Evolutionary conservation across 805 yeast genomes (phyloP), one percentile per base, ranked within the genome.

Genomic region (Allodekkera sacchari): DNA sequence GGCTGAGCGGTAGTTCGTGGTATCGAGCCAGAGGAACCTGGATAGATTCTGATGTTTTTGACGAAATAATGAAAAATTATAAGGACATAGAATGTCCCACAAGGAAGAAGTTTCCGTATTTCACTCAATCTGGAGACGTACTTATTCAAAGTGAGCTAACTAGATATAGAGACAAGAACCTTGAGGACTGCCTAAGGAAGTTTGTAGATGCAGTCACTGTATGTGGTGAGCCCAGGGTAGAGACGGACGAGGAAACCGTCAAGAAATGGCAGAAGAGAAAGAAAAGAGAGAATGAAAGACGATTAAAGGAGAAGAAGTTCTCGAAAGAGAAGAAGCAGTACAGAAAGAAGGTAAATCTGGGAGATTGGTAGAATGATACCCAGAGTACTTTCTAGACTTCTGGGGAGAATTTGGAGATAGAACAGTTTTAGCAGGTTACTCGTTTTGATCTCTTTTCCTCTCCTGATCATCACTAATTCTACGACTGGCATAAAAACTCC

Each of bases 121-220:
- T 54, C 30, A 50, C 59, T 1, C 30, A 18, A 6, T 25, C 44
- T 5, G 57, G 57, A 8, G 57, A 48, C 20, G 40, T 55, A 10
- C 28, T 45, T 16, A 35, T 55, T 10, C 34, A 34, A 23, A 40
- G 48, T 27, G 50, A 50, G 25, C 19, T 42, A 4, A 50, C 60
- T 4, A 45, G 78, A 21, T 61, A 61, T 32, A 45, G 74, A 38
- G 66, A 67, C 16, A 53, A 48, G 10, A 72, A 72, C 43, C 49
- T 66, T 10, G 48, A 45, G 7, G 69, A 66, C 16, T 71, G 77
- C 41, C 62, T 67, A 35, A 45, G 54, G 10, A 68, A 67, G 44
- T 60, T 72, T 21, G 45, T 64, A 4, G 37, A 38, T 8, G 70
- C 68, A 28, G 54, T 72, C 36, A 60, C 61, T 41, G 47, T 43